A percentile compares a stretch with the other conserved stretches of the same genome.
These are phyloP conservation scores for Chaetomium cochliodes DNA, from an alignment of 495 filamentous ascomycete species.

Conservation along the genomic window DNA sequence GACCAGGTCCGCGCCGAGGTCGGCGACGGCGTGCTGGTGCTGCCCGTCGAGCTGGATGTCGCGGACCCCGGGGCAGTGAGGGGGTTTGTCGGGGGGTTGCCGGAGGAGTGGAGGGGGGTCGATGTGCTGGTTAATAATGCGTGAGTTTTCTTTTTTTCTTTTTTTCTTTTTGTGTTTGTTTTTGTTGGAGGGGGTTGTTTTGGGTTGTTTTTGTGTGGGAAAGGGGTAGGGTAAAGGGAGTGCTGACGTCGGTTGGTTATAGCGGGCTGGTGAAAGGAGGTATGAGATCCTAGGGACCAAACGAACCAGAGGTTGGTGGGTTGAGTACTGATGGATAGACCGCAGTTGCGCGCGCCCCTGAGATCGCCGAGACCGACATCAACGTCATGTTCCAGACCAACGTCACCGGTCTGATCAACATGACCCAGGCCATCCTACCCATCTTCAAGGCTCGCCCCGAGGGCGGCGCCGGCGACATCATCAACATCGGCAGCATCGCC, in stretches of 20 bases:
- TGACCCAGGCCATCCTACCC: slow-evolving; percentile 89
- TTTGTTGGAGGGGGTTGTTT: neutral
- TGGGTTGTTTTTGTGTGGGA: neutral
- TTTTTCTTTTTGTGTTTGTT: neutral
- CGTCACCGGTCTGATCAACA: slow-evolving; percentile 90
- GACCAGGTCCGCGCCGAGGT: slow-evolving; percentile 75
- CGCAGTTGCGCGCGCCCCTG: slow-evolving; percentile 72
- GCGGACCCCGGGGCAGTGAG: slow-evolving; percentile 74
- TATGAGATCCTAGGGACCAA: neutral
- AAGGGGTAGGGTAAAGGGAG: neutral
- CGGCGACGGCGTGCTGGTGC: slow-evolving; percentile 75
- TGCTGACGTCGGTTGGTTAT: slow-evolving; percentile 4
- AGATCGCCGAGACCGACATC: slow-evolving; percentile 81
- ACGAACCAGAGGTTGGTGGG: neutral
- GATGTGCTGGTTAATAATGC: slow-evolving; percentile 97
- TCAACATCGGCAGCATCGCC: slow-evolving; percentile 95
- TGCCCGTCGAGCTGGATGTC: slow-evolving; percentile 83
- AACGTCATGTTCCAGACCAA: slow-evolving; percentile 88
- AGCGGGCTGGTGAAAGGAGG: slow-evolving; percentile 39
- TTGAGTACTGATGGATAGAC: neutral
- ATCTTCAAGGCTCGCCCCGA: slow-evolving; percentile 78
- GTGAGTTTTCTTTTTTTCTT: slow-evolving; percentile 56
- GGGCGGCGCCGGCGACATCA: slow-evolving; percentile 86
- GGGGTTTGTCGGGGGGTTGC: slow-evolving; percentile 69
- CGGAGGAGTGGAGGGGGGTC: slow-evolving; percentile 80